Evolutionary conservation across 2,329 filamentous ascomycete species (phyloP), one percentile per base, ranked within the genome.

Genomic region (Fusarium drepaniforme): DNA sequence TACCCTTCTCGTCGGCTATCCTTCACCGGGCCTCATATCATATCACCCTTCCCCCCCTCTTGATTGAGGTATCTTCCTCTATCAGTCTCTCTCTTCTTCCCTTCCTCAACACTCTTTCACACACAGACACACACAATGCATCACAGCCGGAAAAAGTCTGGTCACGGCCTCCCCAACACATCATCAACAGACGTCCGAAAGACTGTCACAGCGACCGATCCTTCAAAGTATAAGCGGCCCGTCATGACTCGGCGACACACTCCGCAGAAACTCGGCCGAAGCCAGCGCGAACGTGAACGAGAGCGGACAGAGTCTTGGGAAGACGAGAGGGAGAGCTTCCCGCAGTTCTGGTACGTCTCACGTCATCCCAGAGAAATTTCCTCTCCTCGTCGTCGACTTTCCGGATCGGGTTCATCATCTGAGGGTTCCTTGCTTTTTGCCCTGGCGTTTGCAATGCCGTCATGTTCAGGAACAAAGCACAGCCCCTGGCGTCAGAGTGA

Each of bases 291-390:
- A 58, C 84, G 87, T 30, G 88, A 90, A 75, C 84, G 84, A 70
- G 86, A 89, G 71, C 83, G 84, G 79, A 85, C 87, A 68, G 87
- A 88, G 40, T 85, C 85, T 80, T 89, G 85, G 80, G 87, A 89
- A 64, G 87, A 91, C 65, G 90, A 91, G 78, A 85, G 89, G 66
- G 90, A 92, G 78, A 90, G 88, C 81, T 92, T 92, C 73, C 90
- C 90, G 25, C 90, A 92, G 80, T 92, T 86, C 79, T 92, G 90
- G 90, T 92, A 87, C 68, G 89, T 88, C 67, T 75, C 70, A 71
- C 67, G 56, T 72, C 66, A 67, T 67, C 61, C 35, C 64, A 63
- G 42, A n/a, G 37, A 40, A 61, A 35, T 56, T 67, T 65, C 28
- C 33, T 65, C 46, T 65, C 28, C 33, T 64, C 46, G 35, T n/a